phyloP scores from a whole-genome alignment of 139 green algal genomes.

The Picochlorum sp. region DNA sequence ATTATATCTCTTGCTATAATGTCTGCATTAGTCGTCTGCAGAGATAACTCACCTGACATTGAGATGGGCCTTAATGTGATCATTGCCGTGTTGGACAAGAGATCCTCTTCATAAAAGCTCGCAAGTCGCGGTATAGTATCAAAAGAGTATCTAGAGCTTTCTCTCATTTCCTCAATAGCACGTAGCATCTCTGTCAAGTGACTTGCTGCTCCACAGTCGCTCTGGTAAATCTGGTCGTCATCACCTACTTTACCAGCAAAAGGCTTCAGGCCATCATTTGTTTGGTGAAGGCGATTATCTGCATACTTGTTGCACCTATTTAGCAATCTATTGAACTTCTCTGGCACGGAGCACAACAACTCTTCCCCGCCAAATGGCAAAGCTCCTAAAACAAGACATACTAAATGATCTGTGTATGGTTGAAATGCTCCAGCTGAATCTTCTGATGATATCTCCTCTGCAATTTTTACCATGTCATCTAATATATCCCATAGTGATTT shows the following conservation, averaged over 20 bases:
- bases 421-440: conserved; percentile 48
- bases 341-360: conserved; percentile 37
- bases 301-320: conserved; percentile 50
- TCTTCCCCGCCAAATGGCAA: conserved; percentile 60
- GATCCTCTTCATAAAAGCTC: conserved; percentile 23
- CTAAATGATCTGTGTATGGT: conserved; percentile 65
- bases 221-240: conserved; percentile 29
- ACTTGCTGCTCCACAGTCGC: conserved; percentile 58
- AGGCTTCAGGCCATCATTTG: conserved; percentile 34
- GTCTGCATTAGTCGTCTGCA: not conserved
- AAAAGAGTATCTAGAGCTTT: conserved; percentile 30
- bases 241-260: conserved; percentile 28
- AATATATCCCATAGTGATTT: conserved; percentile 35
- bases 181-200: conserved; percentile 54
- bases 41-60: not conserved
- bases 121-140: conserved; percentile 30
- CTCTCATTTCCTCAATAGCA: conserved; percentile 35
- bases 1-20: conserved; percentile 24
- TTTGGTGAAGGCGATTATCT: conserved; percentile 26
- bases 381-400: conserved; percentile 46
- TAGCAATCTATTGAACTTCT: conserved; percentile 24
- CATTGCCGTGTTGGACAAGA: conserved; percentile 13
- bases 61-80: conserved; percentile 16
- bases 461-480: conserved; percentile 30
- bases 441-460: not conserved